Evolutionary conservation across 2,329 filamentous ascomycete species (phyloP).

Genomic region (Nannizziopsis arthrosporioides): DNA sequence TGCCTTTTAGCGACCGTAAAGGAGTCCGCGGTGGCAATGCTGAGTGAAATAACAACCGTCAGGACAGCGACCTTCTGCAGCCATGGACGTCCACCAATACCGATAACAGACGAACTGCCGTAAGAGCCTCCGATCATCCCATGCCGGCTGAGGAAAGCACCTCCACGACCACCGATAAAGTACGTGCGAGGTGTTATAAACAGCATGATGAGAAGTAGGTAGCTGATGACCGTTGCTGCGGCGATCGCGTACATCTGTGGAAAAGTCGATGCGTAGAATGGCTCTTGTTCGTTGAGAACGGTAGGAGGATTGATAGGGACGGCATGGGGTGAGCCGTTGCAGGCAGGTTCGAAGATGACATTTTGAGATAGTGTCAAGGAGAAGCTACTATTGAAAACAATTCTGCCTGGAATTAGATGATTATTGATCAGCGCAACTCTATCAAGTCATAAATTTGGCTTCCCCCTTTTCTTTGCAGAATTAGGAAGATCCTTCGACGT

Average conservation of each 20-base stretch:
- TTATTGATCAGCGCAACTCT: background rate
- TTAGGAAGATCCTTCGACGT: background rate
- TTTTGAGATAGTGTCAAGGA: constrained; percentile 37
- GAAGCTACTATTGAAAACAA: constrained; percentile 33
- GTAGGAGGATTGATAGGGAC: constrained; percentile 32
- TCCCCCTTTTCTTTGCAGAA: background rate
- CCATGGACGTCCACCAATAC: constrained; percentile 85
- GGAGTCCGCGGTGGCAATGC: constrained; percentile 84
- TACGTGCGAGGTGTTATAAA: constrained; percentile 92
- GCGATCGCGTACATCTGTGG: constrained; percentile 89
- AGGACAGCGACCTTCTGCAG: constrained; percentile 64
- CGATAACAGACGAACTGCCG: constrained; percentile 56
- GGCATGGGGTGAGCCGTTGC: constrained; percentile 23
- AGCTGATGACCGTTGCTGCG: constrained; percentile 79
- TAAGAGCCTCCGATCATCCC: constrained; percentile 77
- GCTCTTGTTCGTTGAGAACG: constrained; percentile 61
- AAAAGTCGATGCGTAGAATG: constrained; percentile 87
- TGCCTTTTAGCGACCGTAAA: constrained; percentile 74
- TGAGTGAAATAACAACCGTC: constrained; percentile 66
- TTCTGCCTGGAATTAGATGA: constrained; percentile 22
- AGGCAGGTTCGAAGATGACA: constrained; percentile 40
- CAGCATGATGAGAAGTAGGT: constrained; percentile 85
- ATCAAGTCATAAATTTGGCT: background rate
- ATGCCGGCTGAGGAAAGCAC: constrained; percentile 59
- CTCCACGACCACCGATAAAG: constrained; percentile 60